Conservation (phyloP, 2,329 filamentous ascomycete species). For the Colletotrichum kahawae region DNA sequence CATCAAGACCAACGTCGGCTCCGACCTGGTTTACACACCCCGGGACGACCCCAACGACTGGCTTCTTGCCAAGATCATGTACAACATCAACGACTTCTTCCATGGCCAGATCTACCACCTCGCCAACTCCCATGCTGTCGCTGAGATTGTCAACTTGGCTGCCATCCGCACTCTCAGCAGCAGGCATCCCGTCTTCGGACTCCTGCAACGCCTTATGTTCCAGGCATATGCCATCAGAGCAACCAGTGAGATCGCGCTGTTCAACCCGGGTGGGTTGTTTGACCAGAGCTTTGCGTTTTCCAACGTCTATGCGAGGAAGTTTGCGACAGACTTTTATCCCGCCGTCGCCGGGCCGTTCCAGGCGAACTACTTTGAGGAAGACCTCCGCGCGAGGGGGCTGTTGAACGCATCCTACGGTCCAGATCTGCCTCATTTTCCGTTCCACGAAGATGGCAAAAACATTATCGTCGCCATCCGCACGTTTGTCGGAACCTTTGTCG, state of each 20-base stretch:
- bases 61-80: conserved; percentile 55
- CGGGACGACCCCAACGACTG: conserved; percentile 49
- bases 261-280: background rate
- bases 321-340: background rate
- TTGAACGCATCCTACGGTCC: background rate
- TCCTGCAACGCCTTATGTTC: conserved; percentile 27
- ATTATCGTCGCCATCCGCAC: background rate
- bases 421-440: background rate
- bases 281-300: background rate
- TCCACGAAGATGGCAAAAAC: background rate
- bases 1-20: background rate
- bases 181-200: conserved; percentile 46
- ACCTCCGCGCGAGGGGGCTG: background rate
- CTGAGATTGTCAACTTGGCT: conserved; percentile 48
- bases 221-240: background rate
- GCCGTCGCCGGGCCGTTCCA: background rate
- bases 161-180: conserved; percentile 50
- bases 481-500: background rate
- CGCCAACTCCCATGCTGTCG: conserved; percentile 45
- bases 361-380: background rate
- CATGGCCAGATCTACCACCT: conserved; percentile 49
- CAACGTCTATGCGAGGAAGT: background rate
- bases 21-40: conserved; percentile 46
- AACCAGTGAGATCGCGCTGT: background rate
- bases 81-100: conserved; percentile 53